These are phyloP conservation scores for Metschnikowia cubensis DNA, from an alignment of 805 yeast species.

Conservation along the genomic window DNA sequence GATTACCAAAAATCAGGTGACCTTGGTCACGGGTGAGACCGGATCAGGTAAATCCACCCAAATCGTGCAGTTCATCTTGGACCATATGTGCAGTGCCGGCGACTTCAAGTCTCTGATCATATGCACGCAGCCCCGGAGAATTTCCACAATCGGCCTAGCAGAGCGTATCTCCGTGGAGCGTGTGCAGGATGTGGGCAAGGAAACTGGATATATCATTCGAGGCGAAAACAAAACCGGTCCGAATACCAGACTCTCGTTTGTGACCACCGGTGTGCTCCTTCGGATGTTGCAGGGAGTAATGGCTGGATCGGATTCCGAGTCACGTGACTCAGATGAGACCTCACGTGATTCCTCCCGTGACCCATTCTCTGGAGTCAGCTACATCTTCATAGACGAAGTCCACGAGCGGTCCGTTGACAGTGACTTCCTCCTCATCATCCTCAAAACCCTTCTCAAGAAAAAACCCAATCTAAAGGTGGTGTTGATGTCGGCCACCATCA, in stretches of 20 bases:
- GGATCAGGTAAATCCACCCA: slow-evolving; percentile 98
- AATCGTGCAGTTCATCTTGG: slow-evolving; percentile 83
- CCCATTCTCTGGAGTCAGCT: slow-evolving; percentile 52
- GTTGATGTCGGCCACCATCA: slow-evolving; percentile 93
- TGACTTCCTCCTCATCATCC: slow-evolving; percentile 74
- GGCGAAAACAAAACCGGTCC: slow-evolving; percentile 72
- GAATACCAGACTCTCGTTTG: slow-evolving; percentile 73
- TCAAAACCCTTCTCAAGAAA: slow-evolving; percentile 55
- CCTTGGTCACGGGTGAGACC: slow-evolving; percentile 90
- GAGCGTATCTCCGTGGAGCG: slow-evolving; percentile 89
- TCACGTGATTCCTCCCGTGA: not conserved
- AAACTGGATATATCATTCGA: slow-evolving; percentile 85
- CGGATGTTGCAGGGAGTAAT: slow-evolving; percentile 70
- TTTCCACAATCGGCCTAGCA: slow-evolving; percentile 90
- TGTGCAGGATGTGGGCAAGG: slow-evolving; percentile 57
- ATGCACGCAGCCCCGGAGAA: slow-evolving; percentile 95
- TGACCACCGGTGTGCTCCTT: slow-evolving; percentile 88
- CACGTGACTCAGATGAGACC: not conserved
- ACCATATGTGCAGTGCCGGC: slow-evolving; percentile 48
- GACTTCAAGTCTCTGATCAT: slow-evolving; percentile 58
- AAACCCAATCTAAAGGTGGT: slow-evolving; percentile 60
- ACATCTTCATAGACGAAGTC: slow-evolving; percentile 89
- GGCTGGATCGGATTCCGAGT: not conserved
- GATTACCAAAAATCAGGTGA: slow-evolving; percentile 57
- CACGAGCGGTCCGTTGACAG: slow-evolving; percentile 92